Evolutionary conservation across 2,329 filamentous ascomycete species (phyloP), one percentile per base, ranked within the genome.

Genomic region (Penicillium sp.): DNA sequence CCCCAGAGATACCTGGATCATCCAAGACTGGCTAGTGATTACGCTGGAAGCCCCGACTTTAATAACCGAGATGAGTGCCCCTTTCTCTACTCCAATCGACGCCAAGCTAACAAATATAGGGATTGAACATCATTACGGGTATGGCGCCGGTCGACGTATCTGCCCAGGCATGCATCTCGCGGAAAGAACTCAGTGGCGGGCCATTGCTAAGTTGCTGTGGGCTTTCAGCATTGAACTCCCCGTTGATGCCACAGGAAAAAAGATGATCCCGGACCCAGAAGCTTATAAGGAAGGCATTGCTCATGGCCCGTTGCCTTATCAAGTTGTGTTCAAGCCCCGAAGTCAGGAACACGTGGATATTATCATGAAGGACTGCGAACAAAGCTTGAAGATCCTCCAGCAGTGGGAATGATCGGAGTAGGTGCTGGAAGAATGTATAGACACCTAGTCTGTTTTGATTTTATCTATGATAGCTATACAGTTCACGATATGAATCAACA

Each of bases 41-140:
- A 72, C 2, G 68, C 68, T 5, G 61, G 58, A 1, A 72, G 78
- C 26, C 59, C 74, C 0, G 75, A 80, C 53, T 69, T 71, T 0
- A 68, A 71, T 1, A 75, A 82, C 64, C 75, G 82, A 19, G 83
- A 85, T 50, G 78, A 81, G 31, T 35, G 11, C 14, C 13, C 11
- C 14, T 35, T 16, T 6, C 10, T 35, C 31, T 35, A 16, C 14
- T 13, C 31, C 14, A 13, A 35, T 4, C 11, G 14, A 35, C 31
- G 31, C 31, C 31, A 35, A 4, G 31, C 31, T 35, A 35, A 35
- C 14, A 35, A 35, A 35, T 35, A 13, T 35, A 35, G 31, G 31
- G 31, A 14, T 35, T 35, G 31, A 35, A 35, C 31, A 35, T 35
- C 31, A 35, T 10, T 85, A 83, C 67, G 78, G 76, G 0, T 87